These are phyloP conservation scores for Suillus fuscotomentosus DNA, from an alignment of 768 basidiomycete species.

Conservation along the genomic window DNA sequence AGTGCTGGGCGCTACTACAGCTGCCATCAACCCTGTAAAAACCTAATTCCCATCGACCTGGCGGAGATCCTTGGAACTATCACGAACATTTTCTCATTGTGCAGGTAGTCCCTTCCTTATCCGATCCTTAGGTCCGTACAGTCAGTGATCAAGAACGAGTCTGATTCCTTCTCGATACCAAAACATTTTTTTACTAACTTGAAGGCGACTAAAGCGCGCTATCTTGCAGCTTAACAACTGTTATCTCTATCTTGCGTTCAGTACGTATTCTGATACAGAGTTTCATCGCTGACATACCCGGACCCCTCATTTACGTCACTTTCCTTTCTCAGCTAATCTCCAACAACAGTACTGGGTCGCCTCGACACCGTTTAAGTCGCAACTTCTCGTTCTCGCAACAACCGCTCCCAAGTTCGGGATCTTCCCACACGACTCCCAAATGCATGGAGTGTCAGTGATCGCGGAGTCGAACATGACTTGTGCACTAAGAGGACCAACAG, in stretches of 20 bases:
- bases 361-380: not conserved
- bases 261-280: not conserved
- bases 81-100: not conserved
- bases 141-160: not conserved
- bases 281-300: not conserved
- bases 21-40: too few relatives aligned
- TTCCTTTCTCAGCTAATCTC: too few relatives aligned
- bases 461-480: not conserved
- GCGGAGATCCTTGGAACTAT: too few relatives aligned
- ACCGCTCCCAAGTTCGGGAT: not conserved
- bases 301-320: not conserved
- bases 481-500: not conserved
- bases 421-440: conserved; percentile 7
- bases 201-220: not conserved
- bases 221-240: not conserved
- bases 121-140: not conserved
- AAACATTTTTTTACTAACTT: not conserved
- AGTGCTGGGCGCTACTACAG: too few relatives aligned
- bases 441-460: not conserved
- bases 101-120: not conserved
- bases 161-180: not conserved
- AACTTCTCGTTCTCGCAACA: fast-evolving
- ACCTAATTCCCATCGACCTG: too few relatives aligned
- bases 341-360: conserved; percentile 1
- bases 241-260: not conserved